A percentile compares a stretch with the other conserved stretches of the same genome.
Conservation (phyloP, 768 basidiomycete genomes). For the Leccinum pellstonianum region DNA sequence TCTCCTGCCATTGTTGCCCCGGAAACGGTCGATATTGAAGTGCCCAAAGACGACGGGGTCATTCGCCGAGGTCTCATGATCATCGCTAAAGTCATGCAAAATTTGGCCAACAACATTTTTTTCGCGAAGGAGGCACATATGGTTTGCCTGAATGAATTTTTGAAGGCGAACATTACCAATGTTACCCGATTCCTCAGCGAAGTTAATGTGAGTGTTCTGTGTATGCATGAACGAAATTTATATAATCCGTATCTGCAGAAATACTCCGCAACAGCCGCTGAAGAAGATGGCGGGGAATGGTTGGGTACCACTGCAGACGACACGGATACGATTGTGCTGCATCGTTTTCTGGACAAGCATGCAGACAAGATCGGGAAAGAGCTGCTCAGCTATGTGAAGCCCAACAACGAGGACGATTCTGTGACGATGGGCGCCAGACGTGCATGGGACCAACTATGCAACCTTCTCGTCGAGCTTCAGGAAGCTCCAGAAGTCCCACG, state of each 20-base stretch:
- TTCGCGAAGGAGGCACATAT: slow-evolving; percentile 91
- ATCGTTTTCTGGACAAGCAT: slow-evolving; percentile 82
- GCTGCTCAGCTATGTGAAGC: slow-evolving; percentile 67
- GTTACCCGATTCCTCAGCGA: slow-evolving; percentile 78
- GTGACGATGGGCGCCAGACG: slow-evolving; percentile 65
- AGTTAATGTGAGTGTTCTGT: slow-evolving; percentile 51
- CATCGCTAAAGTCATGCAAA: slow-evolving; percentile 91
- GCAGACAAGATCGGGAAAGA: slow-evolving; percentile 89
- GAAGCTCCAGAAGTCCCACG: slow-evolving; percentile 65
- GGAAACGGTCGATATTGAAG: slow-evolving; percentile 77
- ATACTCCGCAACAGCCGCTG: slow-evolving; percentile 41
- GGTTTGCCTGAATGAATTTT: slow-evolving; percentile 75
- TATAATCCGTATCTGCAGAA: slow-evolving; percentile 33
- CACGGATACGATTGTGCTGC: slow-evolving; percentile 78
- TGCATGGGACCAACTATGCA: slow-evolving; percentile 83
- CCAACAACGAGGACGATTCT: slow-evolving; percentile 52
- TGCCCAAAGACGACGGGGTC: slow-evolving; percentile 59
- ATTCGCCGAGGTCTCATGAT: slow-evolving; percentile 79
- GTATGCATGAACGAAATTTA: background rate
- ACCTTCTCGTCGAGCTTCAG: slow-evolving; percentile 75
- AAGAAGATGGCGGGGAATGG: slow-evolving; percentile 73
- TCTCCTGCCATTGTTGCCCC: slow-evolving; percentile 89
- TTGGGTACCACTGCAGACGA: slow-evolving; percentile 75
- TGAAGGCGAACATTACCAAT: slow-evolving; percentile 64
- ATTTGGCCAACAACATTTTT: slow-evolving; percentile 90